Base-by-base conservation (phyloP, 2,329 filamentous ascomycete species). In the Ceratocystis papillata region DNA sequence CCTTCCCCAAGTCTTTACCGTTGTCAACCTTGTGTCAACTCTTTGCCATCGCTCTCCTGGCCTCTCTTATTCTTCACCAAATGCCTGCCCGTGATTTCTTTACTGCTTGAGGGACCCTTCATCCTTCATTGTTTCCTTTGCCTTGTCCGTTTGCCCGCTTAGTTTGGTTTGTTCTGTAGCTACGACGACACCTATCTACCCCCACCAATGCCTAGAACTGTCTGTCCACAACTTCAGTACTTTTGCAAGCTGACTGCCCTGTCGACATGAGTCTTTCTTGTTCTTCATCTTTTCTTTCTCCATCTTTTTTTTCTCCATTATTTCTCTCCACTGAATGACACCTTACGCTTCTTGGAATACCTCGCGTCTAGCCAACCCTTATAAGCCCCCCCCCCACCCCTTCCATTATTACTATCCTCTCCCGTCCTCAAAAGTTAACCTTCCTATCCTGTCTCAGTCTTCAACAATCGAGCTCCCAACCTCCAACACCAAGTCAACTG, bases 391-490 rank as follows among this genome's bases (percentile, higher is more conserved):
- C 5, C 5, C 46, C 22, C 46, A 6, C n/a, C 46, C 46, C 17
- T 20, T 50, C 15, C 10, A 46, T 46, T 46, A 46, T n/a, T 8
- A 17, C 45, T 46, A 48, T 2, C 45, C 45, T 48, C 45, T 20
- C 46, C 46, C 17, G 5, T 8, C 46, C 10, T n/a, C 46, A 50
- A 22, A 50, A 7, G 10, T 22, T 50, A 50, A 22, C 46, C n/a
- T 10, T 8, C 46, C 22, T 22, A 12, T 22, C 17, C n/a, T 50
- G 46, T 50, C 46, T 50, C 25, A 57, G 53, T 30, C 53, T 57
- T 57, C 53, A 57, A 5, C 22, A 57, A 57, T 57, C 53, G 22
- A 57, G 53, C 53, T 57, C 53, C 53, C 53, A 57, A 28, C 53
- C 53, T 57, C 53, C 53, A 57, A 57, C 53, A 22, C 53, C 53